phyloP scores from a whole-genome alignment of 2,329 filamentous ascomycete genomes.

The Penicillium olsonii region DNA sequence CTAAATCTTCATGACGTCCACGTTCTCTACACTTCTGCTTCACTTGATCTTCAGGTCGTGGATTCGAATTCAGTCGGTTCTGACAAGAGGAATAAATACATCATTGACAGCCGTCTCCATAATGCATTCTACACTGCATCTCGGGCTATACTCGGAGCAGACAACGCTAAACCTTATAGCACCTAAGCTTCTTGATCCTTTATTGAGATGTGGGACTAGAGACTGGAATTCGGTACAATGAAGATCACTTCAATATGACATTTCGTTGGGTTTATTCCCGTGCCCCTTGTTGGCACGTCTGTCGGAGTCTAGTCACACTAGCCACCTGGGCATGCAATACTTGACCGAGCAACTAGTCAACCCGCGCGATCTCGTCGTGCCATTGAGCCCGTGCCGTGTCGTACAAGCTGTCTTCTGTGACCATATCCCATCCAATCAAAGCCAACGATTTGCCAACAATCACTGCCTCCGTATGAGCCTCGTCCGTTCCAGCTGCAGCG shows the following conservation, averaged over 20 bases:
- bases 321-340: too few species aligned
- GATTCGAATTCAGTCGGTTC: too few species aligned
- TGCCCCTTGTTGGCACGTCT: too few species aligned
- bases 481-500: conserved; percentile 45
- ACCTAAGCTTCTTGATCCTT: background rate
- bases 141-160: background rate
- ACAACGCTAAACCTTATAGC: background rate
- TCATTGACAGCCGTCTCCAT: too few species aligned
- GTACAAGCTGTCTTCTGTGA: conserved; percentile 27
- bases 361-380: conserved; percentile 21
- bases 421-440: conserved; percentile 36
- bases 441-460: conserved; percentile 51
- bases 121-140: background rate
- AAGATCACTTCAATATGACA: too few species aligned
- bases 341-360: conserved; percentile 8
- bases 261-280: too few species aligned
- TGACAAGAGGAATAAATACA: too few species aligned
- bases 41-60: too few species aligned
- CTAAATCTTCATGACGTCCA: conserved; percentile 3
- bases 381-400: conserved; percentile 27
- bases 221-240: background rate
- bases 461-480: conserved; percentile 46
- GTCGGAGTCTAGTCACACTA: too few species aligned
- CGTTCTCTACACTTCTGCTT: background rate
- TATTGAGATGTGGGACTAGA: background rate